Evolutionary conservation across 1,284 basidiomycete genomes (phyloP).

Genomic region (Cutaneotrichosporon sp.): DNA sequence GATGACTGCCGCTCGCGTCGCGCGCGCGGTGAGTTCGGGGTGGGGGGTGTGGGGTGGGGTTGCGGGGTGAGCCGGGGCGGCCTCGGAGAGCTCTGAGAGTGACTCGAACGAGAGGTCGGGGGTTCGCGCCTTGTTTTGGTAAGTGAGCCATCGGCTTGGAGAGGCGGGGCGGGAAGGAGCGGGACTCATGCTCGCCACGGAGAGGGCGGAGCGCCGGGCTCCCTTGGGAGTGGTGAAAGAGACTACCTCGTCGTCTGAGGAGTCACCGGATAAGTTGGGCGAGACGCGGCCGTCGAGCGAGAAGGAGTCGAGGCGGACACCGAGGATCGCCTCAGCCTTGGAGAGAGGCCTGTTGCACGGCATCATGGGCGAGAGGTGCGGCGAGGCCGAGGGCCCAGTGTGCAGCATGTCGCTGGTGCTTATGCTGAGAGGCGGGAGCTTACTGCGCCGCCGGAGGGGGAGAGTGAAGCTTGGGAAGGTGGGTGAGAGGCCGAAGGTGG

Average conservation of each 20-base stretch:
- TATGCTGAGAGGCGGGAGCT: not conserved
- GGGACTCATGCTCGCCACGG: conserved; percentile 3
- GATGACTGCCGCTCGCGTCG: not conserved
- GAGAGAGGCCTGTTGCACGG: not conserved
- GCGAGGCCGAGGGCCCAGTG: not conserved
- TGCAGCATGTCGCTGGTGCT: not conserved
- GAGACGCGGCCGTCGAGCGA: conserved; percentile 1
- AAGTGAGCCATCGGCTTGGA: not conserved
- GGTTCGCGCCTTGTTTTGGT: not conserved
- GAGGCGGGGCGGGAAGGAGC: not conserved
- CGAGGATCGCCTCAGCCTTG: conserved; percentile 9
- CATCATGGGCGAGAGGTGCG: not conserved
- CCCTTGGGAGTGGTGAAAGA: conserved; percentile 12
- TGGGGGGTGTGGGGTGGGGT: not conserved
- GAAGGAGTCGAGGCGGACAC: not conserved
- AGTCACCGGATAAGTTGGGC: not conserved
- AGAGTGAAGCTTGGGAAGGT: not conserved
- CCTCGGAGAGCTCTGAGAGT: conserved; percentile 1
- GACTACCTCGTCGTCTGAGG: conserved; percentile 13
- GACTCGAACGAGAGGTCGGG: conserved; percentile 8
- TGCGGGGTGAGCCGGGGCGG: not conserved
- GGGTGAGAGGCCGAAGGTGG: not conserved
- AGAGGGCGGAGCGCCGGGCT: conserved; percentile 8
- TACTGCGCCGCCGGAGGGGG: not conserved
- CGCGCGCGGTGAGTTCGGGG: not conserved